phyloP scores from a whole-genome alignment of 257 asterid genomes.

The Nicotiana paniculata region DNA sequence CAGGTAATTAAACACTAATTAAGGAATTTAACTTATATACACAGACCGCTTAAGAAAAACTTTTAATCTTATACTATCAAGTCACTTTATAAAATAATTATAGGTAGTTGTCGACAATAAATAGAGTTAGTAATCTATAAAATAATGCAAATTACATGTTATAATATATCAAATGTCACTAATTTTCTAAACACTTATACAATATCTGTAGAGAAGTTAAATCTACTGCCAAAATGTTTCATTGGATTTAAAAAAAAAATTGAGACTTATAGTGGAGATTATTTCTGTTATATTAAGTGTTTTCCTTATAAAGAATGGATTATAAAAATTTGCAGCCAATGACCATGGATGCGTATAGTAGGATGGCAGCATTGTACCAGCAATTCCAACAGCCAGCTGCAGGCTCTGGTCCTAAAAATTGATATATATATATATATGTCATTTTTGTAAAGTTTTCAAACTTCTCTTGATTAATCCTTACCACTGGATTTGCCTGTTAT shows the following conservation, averaged over 20 bases:
- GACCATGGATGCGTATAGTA: constrained; percentile 50
- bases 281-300: not conserved
- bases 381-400: constrained; percentile 49
- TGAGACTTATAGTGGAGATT: not conserved
- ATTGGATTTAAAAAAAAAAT: not conserved
- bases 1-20: constrained; percentile 27
- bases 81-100: too few relatives aligned
- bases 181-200: not conserved
- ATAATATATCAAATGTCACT: not conserved
- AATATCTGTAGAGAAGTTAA: not conserved
- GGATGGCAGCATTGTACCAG: constrained; percentile 63
- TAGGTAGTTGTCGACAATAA: not conserved
- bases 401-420: constrained; percentile 25
- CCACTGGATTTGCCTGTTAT: not conserved
- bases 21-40: not conserved
- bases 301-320: not conserved
- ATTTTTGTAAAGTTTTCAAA: not conserved
- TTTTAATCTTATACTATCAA: too few relatives aligned
- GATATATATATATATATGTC: not conserved
- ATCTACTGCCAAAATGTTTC: too few relatives aligned
- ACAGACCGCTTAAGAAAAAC: too few relatives aligned
- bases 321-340: constrained; percentile 40
- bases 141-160: not conserved
- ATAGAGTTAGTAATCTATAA: not conserved
- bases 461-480: not conserved